A percentile compares a stretch with the other conserved stretches of the same genome.
Conservation (phyloP, 2,329 filamentous ascomycete species). For the Torrubiellomyces zombiae region DNA sequence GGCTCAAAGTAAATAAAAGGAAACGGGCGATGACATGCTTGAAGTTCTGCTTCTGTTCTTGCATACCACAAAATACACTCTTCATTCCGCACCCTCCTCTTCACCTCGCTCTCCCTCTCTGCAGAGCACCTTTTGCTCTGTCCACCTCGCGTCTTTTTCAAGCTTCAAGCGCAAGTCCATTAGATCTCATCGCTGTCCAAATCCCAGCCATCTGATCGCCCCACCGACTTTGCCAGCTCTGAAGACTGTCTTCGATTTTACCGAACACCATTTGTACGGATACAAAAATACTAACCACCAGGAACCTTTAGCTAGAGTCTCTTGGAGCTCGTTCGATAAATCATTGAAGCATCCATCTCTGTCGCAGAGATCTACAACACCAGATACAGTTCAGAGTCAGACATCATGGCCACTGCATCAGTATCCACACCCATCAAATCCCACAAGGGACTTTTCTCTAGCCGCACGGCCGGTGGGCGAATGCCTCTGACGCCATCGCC, state of each 20-base stretch:
- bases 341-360: slow-evolving; percentile 9
- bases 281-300: slow-evolving; percentile 30
- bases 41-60: slow-evolving; percentile 8
- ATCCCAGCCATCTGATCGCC: slow-evolving; percentile 28
- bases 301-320: slow-evolving; percentile 43
- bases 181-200: slow-evolving; percentile 29
- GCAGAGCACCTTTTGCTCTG: slow-evolving; percentile 5
- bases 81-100: slow-evolving; percentile 9
- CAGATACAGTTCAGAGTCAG: slow-evolving; percentile 8
- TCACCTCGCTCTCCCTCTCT: slow-evolving; percentile 2
- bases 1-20: slow-evolving; percentile 30
- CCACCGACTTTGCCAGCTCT: slow-evolving; percentile 24
- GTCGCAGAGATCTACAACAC: background rate
- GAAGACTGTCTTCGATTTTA: slow-evolving; percentile 28
- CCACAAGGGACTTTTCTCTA: slow-evolving; percentile 81
- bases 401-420: slow-evolving; percentile 61
- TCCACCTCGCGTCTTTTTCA: slow-evolving; percentile 9
- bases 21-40: slow-evolving; percentile 9
- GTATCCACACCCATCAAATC: slow-evolving; percentile 90
- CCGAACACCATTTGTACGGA: slow-evolving; percentile 27
- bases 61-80: slow-evolving; percentile 8
- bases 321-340: slow-evolving; percentile 37
- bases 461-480: slow-evolving; percentile 83
- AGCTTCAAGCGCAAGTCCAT: slow-evolving; percentile 18
- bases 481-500: slow-evolving; percentile 92